Percentiles rank a stretch among this genome's conserved stretches.
Evolutionary conservation across 768 basidiomycete genomes (phyloP).

Genomic region (Macrocybe gigantea): DNA sequence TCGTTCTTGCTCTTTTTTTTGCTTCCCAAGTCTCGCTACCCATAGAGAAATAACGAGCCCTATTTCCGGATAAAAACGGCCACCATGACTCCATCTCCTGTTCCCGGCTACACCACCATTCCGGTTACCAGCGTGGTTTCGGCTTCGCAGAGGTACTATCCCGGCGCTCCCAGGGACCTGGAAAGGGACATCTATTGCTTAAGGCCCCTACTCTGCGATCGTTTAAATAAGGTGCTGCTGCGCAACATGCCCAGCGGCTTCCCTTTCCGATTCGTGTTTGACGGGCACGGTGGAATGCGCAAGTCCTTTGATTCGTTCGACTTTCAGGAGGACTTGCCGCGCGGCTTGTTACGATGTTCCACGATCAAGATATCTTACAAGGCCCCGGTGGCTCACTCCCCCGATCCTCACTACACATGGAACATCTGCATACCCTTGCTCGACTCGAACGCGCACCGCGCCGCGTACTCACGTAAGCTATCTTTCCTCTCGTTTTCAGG

Average conservation of each 20-base stretch:
- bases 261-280: slow-evolving; percentile 25
- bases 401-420: slow-evolving; percentile 24
- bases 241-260: slow-evolving; percentile 28
- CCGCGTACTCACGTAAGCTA: slow-evolving; percentile 18
- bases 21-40: no score
- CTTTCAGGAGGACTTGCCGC: slow-evolving; percentile 23
- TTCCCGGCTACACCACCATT: no score
- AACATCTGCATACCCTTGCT: slow-evolving; percentile 19
- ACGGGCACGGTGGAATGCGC: slow-evolving; percentile 13
- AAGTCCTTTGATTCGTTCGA: slow-evolving; percentile 30
- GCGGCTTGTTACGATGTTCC: slow-evolving; percentile 3
- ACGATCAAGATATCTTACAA: slow-evolving; percentile 22
- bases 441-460: slow-evolving; percentile 14
- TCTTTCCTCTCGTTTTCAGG: background rate
- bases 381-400: slow-evolving; percentile 8
- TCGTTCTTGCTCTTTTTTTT: no score
- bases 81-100: no score
- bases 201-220: slow-evolving; percentile 13
- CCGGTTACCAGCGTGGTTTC: no score
- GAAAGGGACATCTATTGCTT: no score
- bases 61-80: no score
- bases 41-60: no score
- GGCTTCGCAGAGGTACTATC: no score
- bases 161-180: no score
- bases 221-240: slow-evolving; percentile 23